Percentiles rank a stretch among this genome's conserved stretches.
phyloP scores from a whole-genome alignment of 2,329 filamentous ascomycete species.

The Penicillium sp. region DNA sequence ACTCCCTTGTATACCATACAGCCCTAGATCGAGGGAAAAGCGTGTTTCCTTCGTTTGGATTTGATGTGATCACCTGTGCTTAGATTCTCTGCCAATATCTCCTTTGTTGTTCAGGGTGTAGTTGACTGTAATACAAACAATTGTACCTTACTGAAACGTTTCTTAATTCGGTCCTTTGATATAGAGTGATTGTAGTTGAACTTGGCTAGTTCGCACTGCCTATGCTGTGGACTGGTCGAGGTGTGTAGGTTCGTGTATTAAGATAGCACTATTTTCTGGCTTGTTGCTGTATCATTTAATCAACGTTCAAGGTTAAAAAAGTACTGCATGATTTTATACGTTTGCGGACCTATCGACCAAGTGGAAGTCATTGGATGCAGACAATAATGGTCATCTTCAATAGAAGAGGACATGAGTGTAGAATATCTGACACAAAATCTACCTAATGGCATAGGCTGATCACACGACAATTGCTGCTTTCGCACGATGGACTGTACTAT shows the following conservation, averaged over 20 bases:
- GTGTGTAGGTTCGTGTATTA: background rate
- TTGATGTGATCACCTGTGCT: conserved; percentile 39
- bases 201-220: background rate
- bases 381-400: too few relatives aligned
- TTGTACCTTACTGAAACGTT: conserved; percentile 39
- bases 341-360: too few relatives aligned
- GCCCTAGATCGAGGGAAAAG: conserved; percentile 40
- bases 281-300: background rate
- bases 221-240: background rate
- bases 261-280: too few relatives aligned
- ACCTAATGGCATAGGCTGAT: too few relatives aligned
- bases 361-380: too few relatives aligned
- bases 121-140: conserved; percentile 49
- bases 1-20: conserved; percentile 42
- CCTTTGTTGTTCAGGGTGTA: conserved; percentile 40
- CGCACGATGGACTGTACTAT: too few relatives aligned
- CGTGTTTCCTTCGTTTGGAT: conserved; percentile 32
- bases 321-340: too few relatives aligned
- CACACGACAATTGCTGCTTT: too few relatives aligned
- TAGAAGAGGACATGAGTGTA: too few relatives aligned
- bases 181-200: background rate
- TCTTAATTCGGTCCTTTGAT: background rate
- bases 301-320: too few relatives aligned
- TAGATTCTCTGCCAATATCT: conserved; percentile 46
- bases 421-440: too few relatives aligned